A percentile compares a stretch with the other conserved stretches of the same genome.
Evolutionary conservation across 306 rosid species (phyloP).

Genomic region (Prunus mume): DNA sequence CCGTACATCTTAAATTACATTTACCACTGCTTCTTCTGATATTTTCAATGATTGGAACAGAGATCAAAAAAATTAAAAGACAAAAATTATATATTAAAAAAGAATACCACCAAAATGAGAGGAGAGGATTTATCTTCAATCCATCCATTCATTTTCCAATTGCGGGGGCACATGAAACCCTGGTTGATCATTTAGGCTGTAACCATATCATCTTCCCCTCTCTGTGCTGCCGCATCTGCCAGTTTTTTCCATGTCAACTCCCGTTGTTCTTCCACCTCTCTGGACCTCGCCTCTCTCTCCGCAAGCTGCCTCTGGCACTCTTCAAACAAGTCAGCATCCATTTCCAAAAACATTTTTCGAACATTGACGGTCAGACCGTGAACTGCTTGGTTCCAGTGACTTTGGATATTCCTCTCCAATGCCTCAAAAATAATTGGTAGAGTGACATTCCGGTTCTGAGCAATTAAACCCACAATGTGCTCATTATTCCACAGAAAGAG

Average conservation of each 20-base stretch:
- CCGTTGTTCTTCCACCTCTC: conserved; percentile 59
- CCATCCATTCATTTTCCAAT: conserved; percentile 30
- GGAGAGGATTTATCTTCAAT: conserved; percentile 36
- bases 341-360: conserved; percentile 87
- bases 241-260: conserved; percentile 76
- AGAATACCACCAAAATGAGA: conserved; percentile 49
- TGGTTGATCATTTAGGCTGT: conserved; percentile 27
- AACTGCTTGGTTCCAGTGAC: conserved; percentile 96
- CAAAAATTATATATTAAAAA: conserved; percentile 39
- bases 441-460: conserved; percentile 73
- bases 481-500: conserved; percentile 96
- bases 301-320: conserved; percentile 74
- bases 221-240: conserved; percentile 71
- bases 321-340: conserved; percentile 86
- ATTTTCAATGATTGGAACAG: conserved; percentile 40
- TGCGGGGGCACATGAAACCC: background rate
- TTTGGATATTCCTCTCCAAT: conserved; percentile 68
- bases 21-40: conserved; percentile 49
- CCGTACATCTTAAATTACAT: conserved; percentile 55
- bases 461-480: conserved; percentile 87
- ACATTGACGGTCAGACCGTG: conserved; percentile 83
- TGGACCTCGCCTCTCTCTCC: conserved; percentile 61
- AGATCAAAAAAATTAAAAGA: conserved; percentile 35
- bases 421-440: conserved; percentile 79
- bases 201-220: conserved; percentile 52